Conservation (phyloP, 2,329 filamentous ascomycete genomes). For the Pseudocercospora fijiensis region DNA sequence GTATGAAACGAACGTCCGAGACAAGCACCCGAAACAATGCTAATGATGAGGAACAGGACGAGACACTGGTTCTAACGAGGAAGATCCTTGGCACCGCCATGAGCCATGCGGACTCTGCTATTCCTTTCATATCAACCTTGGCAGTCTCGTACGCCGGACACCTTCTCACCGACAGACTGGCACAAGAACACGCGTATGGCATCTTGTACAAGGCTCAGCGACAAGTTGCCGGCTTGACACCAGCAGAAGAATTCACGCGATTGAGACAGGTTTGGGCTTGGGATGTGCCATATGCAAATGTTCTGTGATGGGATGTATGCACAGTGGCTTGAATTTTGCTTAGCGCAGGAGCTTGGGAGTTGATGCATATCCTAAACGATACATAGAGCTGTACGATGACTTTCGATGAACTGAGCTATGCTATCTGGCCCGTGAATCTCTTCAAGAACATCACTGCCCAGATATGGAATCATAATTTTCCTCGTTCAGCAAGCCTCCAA, state of each 20-base stretch:
- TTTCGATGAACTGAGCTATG: background rate
- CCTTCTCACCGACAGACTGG: slow-evolving; percentile 9
- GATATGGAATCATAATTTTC: background rate
- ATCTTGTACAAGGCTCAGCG: slow-evolving; percentile 4
- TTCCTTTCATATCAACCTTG: slow-evolving; percentile 9
- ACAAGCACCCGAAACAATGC: background rate
- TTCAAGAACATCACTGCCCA: background rate
- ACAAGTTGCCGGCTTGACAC: slow-evolving; percentile 5
- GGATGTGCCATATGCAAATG: slow-evolving; percentile 9
- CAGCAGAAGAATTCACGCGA: slow-evolving; percentile 2
- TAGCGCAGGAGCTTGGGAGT: background rate
- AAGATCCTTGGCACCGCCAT: slow-evolving; percentile 8
- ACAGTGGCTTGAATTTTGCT: background rate
- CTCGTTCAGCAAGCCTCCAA: background rate
- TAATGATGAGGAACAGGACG: background rate
- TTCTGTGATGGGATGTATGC: background rate
- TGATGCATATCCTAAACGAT: background rate
- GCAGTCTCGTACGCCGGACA: slow-evolving; percentile 13
- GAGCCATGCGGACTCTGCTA: background rate
- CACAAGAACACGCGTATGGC: slow-evolving; percentile 10
- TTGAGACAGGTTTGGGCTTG: slow-evolving; percentile 11
- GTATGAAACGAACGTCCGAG: slow-evolving; percentile 1
- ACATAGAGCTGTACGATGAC: background rate
- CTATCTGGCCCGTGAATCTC: background rate
- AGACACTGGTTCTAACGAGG: background rate